These are phyloP conservation scores for Populus euphratica DNA, from an alignment of 345 rosid species.

Conservation along the genomic window DNA sequence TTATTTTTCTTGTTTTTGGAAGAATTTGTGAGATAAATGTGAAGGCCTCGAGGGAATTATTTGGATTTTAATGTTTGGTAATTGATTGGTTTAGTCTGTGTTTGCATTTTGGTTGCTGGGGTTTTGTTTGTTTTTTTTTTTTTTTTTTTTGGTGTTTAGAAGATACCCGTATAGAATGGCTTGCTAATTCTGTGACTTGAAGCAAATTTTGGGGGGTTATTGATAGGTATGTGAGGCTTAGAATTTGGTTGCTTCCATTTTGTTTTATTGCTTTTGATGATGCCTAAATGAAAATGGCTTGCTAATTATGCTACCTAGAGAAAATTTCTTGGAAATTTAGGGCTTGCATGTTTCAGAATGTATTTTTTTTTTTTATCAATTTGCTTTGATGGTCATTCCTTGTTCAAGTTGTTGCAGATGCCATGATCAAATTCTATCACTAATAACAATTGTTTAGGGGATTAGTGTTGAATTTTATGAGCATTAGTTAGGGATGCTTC, in stretches of 20 bases:
- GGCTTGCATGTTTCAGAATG: not conserved
- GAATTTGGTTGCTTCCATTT: constrained; percentile 1
- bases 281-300: not conserved
- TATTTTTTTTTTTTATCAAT: not conserved
- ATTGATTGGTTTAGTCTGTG: not conserved
- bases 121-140: not conserved
- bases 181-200: not conserved
- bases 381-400: not conserved
- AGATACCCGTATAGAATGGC: not conserved
- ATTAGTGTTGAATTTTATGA: not conserved
- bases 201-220: not conserved
- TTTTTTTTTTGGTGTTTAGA: not conserved
- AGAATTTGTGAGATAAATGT: not conserved
- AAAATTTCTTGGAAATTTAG: not conserved
- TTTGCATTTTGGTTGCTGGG: constrained; percentile 2
- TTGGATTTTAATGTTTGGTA: not conserved
- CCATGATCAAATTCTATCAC: not conserved
- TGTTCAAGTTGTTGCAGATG: not conserved
- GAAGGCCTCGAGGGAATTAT: not conserved
- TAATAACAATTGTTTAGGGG: not conserved
- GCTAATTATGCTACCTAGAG: not conserved
- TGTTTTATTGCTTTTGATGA: not conserved
- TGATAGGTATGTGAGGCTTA: not conserved
- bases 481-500: not conserved
- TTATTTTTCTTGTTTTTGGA: not conserved